These are phyloP conservation scores for Penicillium bovifimosum DNA, from an alignment of 495 filamentous ascomycete species.

Conservation along the genomic window DNA sequence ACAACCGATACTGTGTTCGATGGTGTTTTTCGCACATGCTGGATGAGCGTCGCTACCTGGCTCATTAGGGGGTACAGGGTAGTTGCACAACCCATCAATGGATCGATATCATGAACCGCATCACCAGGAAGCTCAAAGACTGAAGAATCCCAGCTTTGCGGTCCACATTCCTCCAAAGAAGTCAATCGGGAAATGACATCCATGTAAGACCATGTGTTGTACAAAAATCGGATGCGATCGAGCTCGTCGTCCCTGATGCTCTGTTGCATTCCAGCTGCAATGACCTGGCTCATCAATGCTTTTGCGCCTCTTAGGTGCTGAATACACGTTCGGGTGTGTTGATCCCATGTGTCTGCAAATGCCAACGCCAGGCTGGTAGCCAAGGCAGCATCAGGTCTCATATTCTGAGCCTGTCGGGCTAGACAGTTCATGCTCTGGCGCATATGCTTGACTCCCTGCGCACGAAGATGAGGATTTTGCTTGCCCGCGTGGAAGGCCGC, in stretches of 20 bases:
- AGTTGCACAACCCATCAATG: constrained; percentile 67
- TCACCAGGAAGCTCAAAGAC: constrained; percentile 34
- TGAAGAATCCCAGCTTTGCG: constrained; percentile 47
- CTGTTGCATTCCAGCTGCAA: constrained; percentile 38
- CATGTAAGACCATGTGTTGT: constrained; percentile 78
- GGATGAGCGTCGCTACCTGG: constrained; percentile 61
- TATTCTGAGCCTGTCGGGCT: constrained; percentile 52
- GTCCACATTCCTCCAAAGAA: constrained; percentile 55
- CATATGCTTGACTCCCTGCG: constrained; percentile 70
- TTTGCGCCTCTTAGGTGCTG: constrained; percentile 68
- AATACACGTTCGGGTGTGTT: constrained; percentile 68
- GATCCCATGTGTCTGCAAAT: constrained; percentile 76
- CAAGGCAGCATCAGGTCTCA: constrained; percentile 61
- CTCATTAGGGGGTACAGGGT: constrained; percentile 72
- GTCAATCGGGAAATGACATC: constrained; percentile 75
- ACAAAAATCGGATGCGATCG: constrained; percentile 60
- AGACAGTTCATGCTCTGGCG: constrained; percentile 56
- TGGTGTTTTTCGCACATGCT: constrained; percentile 52
- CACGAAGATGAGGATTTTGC: constrained; percentile 50
- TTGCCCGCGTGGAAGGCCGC: constrained; percentile 70
- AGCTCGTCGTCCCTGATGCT: constrained; percentile 38
- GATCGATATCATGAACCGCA: constrained; percentile 58
- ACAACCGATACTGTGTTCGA: constrained; percentile 60
- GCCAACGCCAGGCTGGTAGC: constrained; percentile 70
- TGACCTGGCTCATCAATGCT: constrained; percentile 54